phyloP scores from a whole-genome alignment of 176 grass and related monocot species.

The Phoenix dactylifera region DNA sequence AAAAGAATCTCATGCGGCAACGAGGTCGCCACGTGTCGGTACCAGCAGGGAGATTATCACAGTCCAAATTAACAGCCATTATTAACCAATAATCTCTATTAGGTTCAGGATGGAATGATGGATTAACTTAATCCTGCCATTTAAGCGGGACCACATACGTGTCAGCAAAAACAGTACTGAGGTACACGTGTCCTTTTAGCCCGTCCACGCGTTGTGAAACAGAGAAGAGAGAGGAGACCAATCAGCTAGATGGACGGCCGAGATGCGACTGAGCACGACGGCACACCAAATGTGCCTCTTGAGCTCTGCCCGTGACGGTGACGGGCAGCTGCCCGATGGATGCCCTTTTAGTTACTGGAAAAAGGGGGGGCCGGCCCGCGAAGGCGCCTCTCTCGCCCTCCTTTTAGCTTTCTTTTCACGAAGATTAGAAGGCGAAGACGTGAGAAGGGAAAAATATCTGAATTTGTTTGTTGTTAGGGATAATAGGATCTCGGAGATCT shows the following conservation, averaged over 20 bases:
- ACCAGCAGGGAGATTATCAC: too few relatives aligned
- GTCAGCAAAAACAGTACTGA: neutral
- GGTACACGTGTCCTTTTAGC: neutral
- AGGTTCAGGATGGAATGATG: neutral
- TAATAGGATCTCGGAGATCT: too few relatives aligned
- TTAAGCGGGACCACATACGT: neutral
- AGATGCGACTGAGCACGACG: neutral
- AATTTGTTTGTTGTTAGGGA: too few relatives aligned
- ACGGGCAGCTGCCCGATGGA: constrained; percentile 1
- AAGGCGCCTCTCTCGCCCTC: neutral
- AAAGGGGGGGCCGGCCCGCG: neutral
- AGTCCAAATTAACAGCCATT: too few relatives aligned
- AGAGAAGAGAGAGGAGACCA: neutral
- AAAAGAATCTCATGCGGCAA: too few relatives aligned
- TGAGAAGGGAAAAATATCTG: too few relatives aligned
- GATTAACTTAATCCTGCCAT: neutral
- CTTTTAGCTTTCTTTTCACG: neutral
- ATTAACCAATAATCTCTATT: neutral
- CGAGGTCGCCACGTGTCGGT: too few relatives aligned
- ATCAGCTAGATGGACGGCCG: neutral
- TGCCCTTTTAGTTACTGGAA: neutral
- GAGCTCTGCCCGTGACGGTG: neutral
- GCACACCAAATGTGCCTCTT: neutral
- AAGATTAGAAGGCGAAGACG: neutral
- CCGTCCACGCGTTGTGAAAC: neutral